These are phyloP conservation scores for Hyparrhenia diplandra DNA, from an alignment of 176 grass and related monocot genomes.

Conservation along the genomic window DNA sequence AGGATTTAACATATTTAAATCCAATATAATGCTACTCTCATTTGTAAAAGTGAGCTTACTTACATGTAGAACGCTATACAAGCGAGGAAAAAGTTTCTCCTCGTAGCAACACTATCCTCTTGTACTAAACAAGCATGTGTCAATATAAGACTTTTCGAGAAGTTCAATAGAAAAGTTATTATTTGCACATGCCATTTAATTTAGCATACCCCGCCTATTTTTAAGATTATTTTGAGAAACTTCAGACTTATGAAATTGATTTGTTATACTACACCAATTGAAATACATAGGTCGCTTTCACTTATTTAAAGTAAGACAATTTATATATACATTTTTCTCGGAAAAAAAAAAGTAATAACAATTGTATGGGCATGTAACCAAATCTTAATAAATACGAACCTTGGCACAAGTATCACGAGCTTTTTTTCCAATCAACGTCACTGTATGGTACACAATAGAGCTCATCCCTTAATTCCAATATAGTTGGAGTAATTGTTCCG, in stretches of 20 bases:
- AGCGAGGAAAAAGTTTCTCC: too few relatives aligned
- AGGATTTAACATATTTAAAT: too few relatives aligned
- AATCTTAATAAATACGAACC: slow-evolving; percentile 24
- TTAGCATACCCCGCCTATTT: not conserved
- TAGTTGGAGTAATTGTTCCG: slow-evolving; percentile 46
- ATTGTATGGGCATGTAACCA: not conserved
- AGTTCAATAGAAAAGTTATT: not conserved
- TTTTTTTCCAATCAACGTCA: slow-evolving; percentile 50
- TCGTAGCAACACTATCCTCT: not conserved
- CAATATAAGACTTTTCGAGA: too few relatives aligned
- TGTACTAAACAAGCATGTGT: not conserved
- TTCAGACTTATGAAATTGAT: not conserved
- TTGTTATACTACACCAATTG: not conserved
- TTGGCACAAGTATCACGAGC: slow-evolving; percentile 71
- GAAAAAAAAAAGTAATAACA: not conserved
- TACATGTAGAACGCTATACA: too few relatives aligned
- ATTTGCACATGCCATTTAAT: not conserved
- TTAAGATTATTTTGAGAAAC: not conserved
- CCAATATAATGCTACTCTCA: too few relatives aligned
- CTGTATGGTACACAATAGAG: slow-evolving; percentile 44
- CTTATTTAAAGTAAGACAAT: not conserved
- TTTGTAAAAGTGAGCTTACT: too few relatives aligned
- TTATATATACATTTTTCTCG: not conserved
- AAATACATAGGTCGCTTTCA: not conserved
- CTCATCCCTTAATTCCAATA: slow-evolving; percentile 56